Percentiles rank a stretch among this genome's conserved stretches.
Conservation (phyloP, 495 filamentous ascomycete genomes). For the Cercophora sp. region DNA sequence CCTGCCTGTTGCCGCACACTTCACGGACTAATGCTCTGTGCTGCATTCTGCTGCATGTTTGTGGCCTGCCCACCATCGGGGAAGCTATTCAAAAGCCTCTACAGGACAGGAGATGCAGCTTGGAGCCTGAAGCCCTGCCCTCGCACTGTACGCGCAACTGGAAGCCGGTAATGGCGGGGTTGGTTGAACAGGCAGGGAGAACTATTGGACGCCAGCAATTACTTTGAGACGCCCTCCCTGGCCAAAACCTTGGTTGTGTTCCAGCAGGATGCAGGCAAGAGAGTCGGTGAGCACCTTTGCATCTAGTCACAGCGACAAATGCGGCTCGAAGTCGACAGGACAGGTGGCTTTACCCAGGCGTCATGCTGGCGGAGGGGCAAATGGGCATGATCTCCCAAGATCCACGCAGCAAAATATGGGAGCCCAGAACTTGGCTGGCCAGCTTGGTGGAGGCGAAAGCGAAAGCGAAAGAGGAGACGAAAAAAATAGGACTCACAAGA, state of each 20-base stretch:
- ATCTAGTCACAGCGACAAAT: conserved; percentile 5
- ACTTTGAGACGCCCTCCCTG: not conserved
- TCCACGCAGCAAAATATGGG: not conserved
- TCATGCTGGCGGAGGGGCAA: not conserved
- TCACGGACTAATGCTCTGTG: not conserved
- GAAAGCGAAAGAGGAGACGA: no score
- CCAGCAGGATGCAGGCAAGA: conserved; percentile 14
- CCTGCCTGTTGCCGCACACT: not conserved
- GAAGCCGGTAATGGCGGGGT: conserved; percentile 8
- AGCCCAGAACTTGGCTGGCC: no score
- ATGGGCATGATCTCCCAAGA: not conserved
- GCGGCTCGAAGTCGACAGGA: not conserved
- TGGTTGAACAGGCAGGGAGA: not conserved
- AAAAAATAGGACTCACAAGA: no score
- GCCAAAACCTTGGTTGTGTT: not conserved
- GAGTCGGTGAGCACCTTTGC: conserved; percentile 20
- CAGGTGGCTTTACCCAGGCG: not conserved
- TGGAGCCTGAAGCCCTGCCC: no score
- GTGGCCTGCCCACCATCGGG: not conserved
- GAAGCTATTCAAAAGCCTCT: not conserved
- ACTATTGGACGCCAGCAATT: not conserved
- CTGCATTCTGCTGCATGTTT: conserved; percentile 2
- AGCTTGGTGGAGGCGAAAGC: no score
- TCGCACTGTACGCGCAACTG: not conserved
- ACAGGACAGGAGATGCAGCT: conserved; percentile 1